These are phyloP conservation scores for Solanum aculeatissimum DNA, from an alignment of 305 asterid genomes.

Conservation along the genomic window DNA sequence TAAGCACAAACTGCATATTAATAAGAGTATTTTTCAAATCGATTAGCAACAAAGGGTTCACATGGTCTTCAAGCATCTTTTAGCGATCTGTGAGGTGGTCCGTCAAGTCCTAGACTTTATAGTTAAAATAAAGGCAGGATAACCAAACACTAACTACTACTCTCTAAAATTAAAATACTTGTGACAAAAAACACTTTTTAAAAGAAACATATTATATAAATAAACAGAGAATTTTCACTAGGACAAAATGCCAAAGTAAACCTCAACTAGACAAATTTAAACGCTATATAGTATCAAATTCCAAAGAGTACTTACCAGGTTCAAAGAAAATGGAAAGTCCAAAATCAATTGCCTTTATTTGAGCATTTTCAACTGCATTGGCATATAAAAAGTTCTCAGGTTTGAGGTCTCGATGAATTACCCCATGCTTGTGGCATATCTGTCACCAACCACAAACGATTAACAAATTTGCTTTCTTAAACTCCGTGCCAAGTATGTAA, in stretches of 20 bases:
- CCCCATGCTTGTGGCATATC: constrained; percentile 89
- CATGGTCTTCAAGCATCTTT: not conserved
- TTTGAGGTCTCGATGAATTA: constrained; percentile 80
- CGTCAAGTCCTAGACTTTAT: not conserved
- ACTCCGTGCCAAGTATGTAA: too few relatives aligned
- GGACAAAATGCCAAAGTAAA: not conserved
- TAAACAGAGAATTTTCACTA: not conserved
- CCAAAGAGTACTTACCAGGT: constrained; percentile 28
- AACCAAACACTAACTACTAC: not conserved
- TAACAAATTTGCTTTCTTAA: too few relatives aligned
- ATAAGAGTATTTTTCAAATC: not conserved
- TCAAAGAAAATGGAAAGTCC: constrained; percentile 86
- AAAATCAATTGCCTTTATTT: constrained; percentile 82
- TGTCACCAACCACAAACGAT: not conserved
- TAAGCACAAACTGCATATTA: not conserved
- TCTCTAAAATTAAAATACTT: not conserved
- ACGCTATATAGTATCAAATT: not conserved
- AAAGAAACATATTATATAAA: not conserved
- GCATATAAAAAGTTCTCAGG: constrained; percentile 82
- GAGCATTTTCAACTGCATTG: constrained; percentile 38
- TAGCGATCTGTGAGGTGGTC: not conserved
- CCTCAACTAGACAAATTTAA: too few relatives aligned
- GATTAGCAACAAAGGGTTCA: not conserved
- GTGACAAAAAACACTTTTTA: too few relatives aligned
- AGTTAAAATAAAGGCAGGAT: not conserved